A percentile compares a stretch with the other conserved stretches of the same genome.
Conservation (phyloP, 2,329 filamentous ascomycete species). For the Colletotrichum australisinense region DNA sequence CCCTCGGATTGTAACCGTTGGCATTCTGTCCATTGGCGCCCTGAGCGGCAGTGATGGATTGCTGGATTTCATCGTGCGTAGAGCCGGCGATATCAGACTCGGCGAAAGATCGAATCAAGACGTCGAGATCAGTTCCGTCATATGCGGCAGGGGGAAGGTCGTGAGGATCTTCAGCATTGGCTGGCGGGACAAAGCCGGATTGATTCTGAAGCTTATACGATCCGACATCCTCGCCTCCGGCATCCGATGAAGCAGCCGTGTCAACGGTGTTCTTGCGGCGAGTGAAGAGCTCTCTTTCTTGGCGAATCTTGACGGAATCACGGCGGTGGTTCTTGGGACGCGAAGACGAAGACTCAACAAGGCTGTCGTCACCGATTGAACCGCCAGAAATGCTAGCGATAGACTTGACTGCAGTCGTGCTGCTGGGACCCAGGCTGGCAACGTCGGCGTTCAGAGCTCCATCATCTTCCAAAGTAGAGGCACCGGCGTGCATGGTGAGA, state of each 20-base stretch:
- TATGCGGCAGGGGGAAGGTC: conserved; percentile 69
- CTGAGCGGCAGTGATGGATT: conserved; percentile 72
- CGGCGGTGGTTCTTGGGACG: conserved; percentile 78
- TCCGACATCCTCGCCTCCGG: conserved; percentile 61
- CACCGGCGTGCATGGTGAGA: conserved; percentile 93
- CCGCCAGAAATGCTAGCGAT: conserved; percentile 84
- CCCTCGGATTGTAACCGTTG: conserved; percentile 61
- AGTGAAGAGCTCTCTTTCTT: conserved; percentile 92
- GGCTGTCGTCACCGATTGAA: conserved; percentile 77
- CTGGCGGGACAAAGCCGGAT: conserved; percentile 58
- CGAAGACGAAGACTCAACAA: conserved; percentile 68
- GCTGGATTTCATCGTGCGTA: conserved; percentile 82
- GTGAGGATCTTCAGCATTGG: conserved; percentile 77
- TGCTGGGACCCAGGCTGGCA: conserved; percentile 82
- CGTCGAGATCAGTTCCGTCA: conserved; percentile 81
- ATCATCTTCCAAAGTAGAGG: conserved; percentile 69
- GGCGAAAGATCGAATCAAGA: conserved; percentile 80
- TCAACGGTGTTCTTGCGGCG: conserved; percentile 75
- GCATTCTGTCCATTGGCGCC: conserved; percentile 74
- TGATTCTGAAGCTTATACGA: conserved; percentile 64
- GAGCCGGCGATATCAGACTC: conserved; percentile 80
- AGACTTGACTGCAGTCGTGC: conserved; percentile 88
- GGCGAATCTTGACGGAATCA: conserved; percentile 84
- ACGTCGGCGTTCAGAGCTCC: conserved; percentile 65
- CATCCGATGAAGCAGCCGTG: conserved; percentile 72